Evolutionary conservation across 1,284 basidiomycete genomes (phyloP).

Genomic region (Sutorius eximius): DNA sequence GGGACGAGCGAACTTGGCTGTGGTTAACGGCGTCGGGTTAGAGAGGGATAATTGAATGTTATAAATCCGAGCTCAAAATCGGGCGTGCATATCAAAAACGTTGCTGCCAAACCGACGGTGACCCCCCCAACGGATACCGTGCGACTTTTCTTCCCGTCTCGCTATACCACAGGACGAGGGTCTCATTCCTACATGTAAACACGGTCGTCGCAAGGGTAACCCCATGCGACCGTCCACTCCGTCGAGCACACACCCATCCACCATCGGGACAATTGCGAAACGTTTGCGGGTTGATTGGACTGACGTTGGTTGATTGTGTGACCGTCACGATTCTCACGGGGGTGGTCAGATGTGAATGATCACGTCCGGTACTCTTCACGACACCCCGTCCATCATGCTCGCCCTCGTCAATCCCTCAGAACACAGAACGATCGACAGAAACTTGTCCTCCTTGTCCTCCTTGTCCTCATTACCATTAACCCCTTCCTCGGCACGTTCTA

Average conservation of each 20-base stretch:
- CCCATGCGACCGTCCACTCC: no score
- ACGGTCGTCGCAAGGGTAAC: no score
- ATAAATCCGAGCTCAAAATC: constrained; percentile 36
- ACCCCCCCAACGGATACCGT: constrained; percentile 20
- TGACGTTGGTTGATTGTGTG: constrained; percentile 16
- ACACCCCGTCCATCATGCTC: constrained; percentile 35
- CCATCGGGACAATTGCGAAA: no score
- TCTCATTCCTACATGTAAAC: no score
- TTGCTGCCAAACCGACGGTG: constrained; percentile 13
- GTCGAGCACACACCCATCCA: no score
- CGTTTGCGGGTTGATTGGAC: no score
- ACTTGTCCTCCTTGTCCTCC: constrained; percentile 21
- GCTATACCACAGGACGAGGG: no score
- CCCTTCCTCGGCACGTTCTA: constrained; percentile 21
- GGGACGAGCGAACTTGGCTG: neutral
- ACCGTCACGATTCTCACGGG: constrained; percentile 26
- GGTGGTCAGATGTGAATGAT: constrained; percentile 12
- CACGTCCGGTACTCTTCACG: constrained; percentile 4
- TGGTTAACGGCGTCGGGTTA: constrained; percentile 7
- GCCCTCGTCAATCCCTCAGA: constrained; percentile 40
- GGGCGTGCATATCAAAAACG: constrained; percentile 36
- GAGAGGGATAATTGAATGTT: constrained; percentile 25
- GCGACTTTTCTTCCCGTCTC: constrained; percentile 28
- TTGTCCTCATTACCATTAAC: constrained; percentile 14
- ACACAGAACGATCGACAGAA: constrained; percentile 31